Evolutionary conservation across 1,139 yeast species (phyloP).

Genomic region (Wickerhamiella pararugosa): DNA sequence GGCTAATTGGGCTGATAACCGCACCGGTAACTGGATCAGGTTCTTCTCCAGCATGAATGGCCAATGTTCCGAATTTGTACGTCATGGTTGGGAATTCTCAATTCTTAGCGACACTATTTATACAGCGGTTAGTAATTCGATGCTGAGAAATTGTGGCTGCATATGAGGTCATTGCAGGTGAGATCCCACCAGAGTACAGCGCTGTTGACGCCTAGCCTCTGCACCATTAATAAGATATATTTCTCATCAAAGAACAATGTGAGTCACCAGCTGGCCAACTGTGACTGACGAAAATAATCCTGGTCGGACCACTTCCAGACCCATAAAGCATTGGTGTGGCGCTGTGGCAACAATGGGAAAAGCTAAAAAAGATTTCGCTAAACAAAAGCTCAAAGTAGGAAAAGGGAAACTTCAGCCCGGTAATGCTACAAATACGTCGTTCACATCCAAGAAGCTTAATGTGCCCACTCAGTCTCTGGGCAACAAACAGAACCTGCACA

Average conservation of each 20-base stretch:
- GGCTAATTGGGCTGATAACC: conserved; percentile 70
- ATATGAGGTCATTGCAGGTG: background rate
- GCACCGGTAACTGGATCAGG: conserved; percentile 71
- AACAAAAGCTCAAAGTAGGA: conserved; percentile 80
- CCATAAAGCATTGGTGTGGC: no score
- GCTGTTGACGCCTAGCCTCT: background rate
- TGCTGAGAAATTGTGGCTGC: conserved; percentile 1
- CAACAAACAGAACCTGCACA: conserved; percentile 33
- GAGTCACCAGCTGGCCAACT: no score
- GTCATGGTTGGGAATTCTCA: conserved; percentile 1
- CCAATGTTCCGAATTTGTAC: conserved; percentile 54
- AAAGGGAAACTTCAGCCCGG: conserved; percentile 56
- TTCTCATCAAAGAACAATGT: no score
- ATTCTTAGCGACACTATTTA: background rate
- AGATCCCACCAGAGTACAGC: background rate
- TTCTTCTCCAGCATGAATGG: conserved; percentile 73
- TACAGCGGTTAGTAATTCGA: no score
- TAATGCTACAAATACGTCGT: conserved; percentile 74
- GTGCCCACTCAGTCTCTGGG: conserved; percentile 23
- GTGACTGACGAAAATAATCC: no score
- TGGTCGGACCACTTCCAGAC: no score
- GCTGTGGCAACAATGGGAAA: conserved; percentile 7
- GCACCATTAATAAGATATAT: background rate
- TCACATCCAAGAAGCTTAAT: conserved; percentile 42
- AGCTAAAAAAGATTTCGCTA: conserved; percentile 25